phyloP scores from a whole-genome alignment of 805 yeast species.

The Saccharomycopsis guyanensis region DNA sequence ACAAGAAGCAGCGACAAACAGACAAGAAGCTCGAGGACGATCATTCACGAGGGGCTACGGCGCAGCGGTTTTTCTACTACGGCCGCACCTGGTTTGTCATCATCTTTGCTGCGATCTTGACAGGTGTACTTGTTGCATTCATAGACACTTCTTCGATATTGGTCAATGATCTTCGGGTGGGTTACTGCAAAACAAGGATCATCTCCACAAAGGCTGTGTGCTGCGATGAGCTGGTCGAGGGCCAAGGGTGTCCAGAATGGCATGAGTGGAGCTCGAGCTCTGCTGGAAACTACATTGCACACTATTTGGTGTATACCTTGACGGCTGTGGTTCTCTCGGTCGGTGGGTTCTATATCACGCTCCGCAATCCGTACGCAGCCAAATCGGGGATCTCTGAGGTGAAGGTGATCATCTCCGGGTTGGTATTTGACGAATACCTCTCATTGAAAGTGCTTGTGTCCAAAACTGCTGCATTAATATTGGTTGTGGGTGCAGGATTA shows the following conservation, averaged over 20 bases:
- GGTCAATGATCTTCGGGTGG: conserved; percentile 18
- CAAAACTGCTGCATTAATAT: conserved; percentile 50
- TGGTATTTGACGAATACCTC: conserved; percentile 45
- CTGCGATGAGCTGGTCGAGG: conserved; percentile 23
- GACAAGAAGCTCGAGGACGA: not conserved
- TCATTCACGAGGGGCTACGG: not conserved
- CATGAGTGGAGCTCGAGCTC: conserved; percentile 20
- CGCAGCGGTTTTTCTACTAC: not conserved
- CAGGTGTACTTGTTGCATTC: conserved; percentile 9
- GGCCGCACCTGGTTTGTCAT: conserved; percentile 19
- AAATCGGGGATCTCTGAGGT: conserved; percentile 71
- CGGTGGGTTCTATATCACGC: conserved; percentile 21
- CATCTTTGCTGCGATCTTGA: conserved; percentile 25
- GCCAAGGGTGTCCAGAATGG: conserved; percentile 16
- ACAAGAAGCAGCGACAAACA: conserved; percentile 10
- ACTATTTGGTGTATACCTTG: conserved; percentile 9
- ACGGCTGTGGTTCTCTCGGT: conserved; percentile 4
- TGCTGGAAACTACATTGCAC: conserved; percentile 5
- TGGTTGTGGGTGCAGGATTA: conserved; percentile 67
- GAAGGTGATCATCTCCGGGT: conserved; percentile 60
- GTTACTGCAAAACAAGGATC: conserved; percentile 14
- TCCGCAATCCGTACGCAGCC: conserved; percentile 32
- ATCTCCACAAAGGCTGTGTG: conserved; percentile 11
- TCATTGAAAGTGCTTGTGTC: conserved; percentile 42
- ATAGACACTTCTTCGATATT: conserved; percentile 16